Evolutionary conservation across 2,329 filamentous ascomycete genomes (phyloP), one percentile per base, ranked within the genome.

Genomic region (Stylonectria norvegica): DNA sequence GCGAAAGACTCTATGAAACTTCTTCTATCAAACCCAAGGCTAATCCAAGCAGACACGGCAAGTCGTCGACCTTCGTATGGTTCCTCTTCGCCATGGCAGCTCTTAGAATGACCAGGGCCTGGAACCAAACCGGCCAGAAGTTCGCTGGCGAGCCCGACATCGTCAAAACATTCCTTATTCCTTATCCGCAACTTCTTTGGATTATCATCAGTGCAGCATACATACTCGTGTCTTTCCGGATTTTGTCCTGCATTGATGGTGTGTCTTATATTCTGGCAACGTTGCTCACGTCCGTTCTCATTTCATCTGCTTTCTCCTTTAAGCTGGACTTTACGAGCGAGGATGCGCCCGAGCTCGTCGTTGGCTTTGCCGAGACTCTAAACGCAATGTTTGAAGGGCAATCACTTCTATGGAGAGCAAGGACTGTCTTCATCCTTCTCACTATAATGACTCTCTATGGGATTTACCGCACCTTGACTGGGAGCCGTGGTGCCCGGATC

Each of bases 61-160:
- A 58, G 1, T 29, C 61, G 0, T 34, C 58, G 5, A 57, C 60
- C 6, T 49, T 59, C 2, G 27, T 76, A 11, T 58, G 52, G 45
- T 44, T 59, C 7, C 18, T 64, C 5, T 54, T 74, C 20, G 69
- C 86, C 0, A 70, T 91, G 6, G 56, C 73, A 1, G 66, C 79
- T 6, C 76, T 87, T 38, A 78, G 90, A 23, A 55, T 95, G 3
- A 69, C 81, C 25, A 73, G 88, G 30, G 78, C 85, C 40, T 98
- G 91, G 91, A 97, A 97, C 58, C 93, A 97, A 63, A 97, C 93
- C 0, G 93, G 93, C 4, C 91, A 97, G 60, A 98, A 98, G 63
- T 90, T 89, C 55, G 85, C 93, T 2, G 90, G 90, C n/a, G 85
- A 84, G 27, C 81, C 89, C 18, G 93, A 97, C 57, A 86, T 97